Evolutionary conservation across 2,329 filamentous ascomycete genomes (phyloP).

Genomic region (Pseudopithomyces chartarum): DNA sequence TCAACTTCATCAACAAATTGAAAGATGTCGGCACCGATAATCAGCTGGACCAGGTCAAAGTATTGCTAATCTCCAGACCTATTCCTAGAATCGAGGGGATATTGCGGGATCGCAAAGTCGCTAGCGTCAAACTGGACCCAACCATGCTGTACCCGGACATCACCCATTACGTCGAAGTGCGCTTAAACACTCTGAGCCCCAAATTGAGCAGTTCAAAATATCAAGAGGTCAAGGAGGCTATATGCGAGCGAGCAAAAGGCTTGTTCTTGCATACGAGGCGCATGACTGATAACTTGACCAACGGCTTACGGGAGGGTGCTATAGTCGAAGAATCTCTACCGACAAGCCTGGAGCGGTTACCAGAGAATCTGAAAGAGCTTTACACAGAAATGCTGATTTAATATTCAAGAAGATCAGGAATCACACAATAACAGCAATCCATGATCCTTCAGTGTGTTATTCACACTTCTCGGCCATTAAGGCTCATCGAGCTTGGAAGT

Average conservation of each 20-base stretch:
- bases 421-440: not conserved
- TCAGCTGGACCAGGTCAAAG: not conserved
- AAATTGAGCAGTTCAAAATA: not conserved
- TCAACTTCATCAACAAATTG: not conserved
- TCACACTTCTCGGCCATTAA: not conserved
- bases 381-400: not conserved
- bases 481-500: not conserved
- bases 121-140: not conserved
- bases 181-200: not conserved
- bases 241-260: not conserved
- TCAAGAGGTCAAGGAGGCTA: not conserved
- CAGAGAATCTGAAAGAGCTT: not conserved
- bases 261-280: not conserved
- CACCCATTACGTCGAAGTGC: not conserved
- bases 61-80: not conserved
- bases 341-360: not conserved
- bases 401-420: not conserved
- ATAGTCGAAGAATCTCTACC: not conserved
- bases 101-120: not conserved
- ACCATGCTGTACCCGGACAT: not conserved
- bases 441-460: not conserved
- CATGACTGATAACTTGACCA: not conserved
- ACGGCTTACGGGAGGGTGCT: not conserved
- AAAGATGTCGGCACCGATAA: not conserved
- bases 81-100: not conserved